Percentiles rank a stretch among this genome's conserved stretches.
Conservation (phyloP, 2,329 filamentous ascomycete species). For the Penicillium olsonii region DNA sequence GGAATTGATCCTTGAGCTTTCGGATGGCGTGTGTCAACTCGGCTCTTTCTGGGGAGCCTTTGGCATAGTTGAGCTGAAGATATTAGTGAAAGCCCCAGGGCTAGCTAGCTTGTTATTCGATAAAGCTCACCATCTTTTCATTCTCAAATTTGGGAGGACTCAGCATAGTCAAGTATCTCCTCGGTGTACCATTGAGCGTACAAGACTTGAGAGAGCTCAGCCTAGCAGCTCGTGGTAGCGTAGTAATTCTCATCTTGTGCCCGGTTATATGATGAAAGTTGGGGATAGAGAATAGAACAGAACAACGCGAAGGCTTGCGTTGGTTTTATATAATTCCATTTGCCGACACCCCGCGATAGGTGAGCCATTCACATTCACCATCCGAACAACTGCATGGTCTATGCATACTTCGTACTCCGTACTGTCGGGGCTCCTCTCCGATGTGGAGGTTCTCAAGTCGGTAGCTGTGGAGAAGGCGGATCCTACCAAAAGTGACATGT, state of each 20-base stretch:
- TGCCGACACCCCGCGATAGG: not conserved
- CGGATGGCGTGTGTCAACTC: conserved; percentile 19
- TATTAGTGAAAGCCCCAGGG: not conserved
- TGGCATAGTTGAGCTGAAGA: conserved; percentile 17
- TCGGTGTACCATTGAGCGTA: conserved; percentile 2
- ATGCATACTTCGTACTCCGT: no score
- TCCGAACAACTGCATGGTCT: not conserved
- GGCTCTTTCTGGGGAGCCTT: conserved; percentile 19
- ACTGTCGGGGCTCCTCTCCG: conserved; percentile 10
- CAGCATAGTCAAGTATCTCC: conserved; percentile 20
- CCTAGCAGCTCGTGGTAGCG: conserved; percentile 8
- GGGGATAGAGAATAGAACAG: no score
- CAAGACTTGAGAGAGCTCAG: conserved; percentile 3
- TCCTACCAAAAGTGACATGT: conserved; percentile 6
- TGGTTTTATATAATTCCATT: not conserved
- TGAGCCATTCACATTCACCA: conserved; percentile 1
- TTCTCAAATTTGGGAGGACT: conserved; percentile 29
- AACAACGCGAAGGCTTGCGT: not conserved
- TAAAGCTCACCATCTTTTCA: conserved; percentile 23
- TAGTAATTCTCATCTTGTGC: conserved; percentile 11
- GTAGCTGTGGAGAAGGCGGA: conserved; percentile 5
- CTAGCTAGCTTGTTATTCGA: not conserved
- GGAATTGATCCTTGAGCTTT: conserved; percentile 18
- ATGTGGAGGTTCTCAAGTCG: not conserved
- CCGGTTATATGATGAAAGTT: not conserved